Base-by-base conservation (phyloP, 2,329 filamentous ascomycete species). In the Aspergillus persii region DNA sequence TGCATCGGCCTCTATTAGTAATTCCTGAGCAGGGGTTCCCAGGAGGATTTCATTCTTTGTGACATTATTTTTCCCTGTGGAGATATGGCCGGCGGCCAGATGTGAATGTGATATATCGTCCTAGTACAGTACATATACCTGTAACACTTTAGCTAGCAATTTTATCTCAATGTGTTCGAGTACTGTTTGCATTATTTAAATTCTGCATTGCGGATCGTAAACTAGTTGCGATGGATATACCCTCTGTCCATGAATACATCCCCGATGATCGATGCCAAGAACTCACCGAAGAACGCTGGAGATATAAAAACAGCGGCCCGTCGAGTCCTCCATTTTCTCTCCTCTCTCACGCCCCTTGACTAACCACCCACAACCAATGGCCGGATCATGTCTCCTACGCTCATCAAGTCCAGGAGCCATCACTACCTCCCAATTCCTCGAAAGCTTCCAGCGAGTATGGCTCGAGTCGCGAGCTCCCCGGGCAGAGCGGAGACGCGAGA, bases 361-460 rank as follows among this genome's bases (percentile, higher is more conserved):
- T 29, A 15, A 18, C 18, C 3, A 54, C 48, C 26, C 11, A 27
- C 12, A 50, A 58, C 39, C 52, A 49, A 68, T 68, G 66, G 64
- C 64, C 48, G 41, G 26, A 41, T 53, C 58, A 41, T 59, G 49
- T 39, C 23, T 63, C 39, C 51, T 56, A n/a, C 56, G 50, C 53
- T 53, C 59, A 9, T 26, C 30, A 18, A 58, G 18, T 27, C 27
- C 60, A 23, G 55, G 56, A 33, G 59, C 70, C 33, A 69, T 74
- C 31, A 66, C 70, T 1, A 54, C 64, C 18, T 49, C 68, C 2
- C 66, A 74, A 56, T 74, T 74, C 51, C 59, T 68, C 6, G 64
- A 71, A 36, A 61, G 64, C 31, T 69, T 75, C 52, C 65, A 67
- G 18, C 63, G 65, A 58, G 64, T 68, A 68, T 75, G 73, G 73